A percentile compares a stretch with the other conserved stretches of the same genome.
These are phyloP conservation scores for Nymphaea thermarum DNA, from an alignment of 164 flowering plant genomes.

Conservation along the genomic window DNA sequence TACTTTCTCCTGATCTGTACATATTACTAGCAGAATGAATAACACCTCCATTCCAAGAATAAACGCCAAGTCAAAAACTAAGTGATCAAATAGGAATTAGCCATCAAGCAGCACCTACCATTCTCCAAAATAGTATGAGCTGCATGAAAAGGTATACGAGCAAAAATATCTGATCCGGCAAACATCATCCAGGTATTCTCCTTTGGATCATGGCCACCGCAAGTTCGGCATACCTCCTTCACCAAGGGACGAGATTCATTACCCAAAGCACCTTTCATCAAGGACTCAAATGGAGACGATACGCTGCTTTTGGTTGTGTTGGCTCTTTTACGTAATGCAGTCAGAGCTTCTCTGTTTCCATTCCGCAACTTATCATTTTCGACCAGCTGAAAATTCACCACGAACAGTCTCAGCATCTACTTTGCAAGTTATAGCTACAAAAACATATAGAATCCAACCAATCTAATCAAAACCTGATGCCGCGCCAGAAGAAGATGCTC, in stretches of 20 bases:
- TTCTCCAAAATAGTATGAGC: constrained; percentile 76
- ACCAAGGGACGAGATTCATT: constrained; percentile 46
- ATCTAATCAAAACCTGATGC: constrained; percentile 34
- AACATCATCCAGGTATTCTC: constrained; percentile 85
- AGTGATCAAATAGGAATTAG: neutral
- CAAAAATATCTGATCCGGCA: constrained; percentile 76
- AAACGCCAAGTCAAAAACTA: neutral
- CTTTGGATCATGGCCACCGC: constrained; percentile 65
- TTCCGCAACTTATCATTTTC: constrained; percentile 76
- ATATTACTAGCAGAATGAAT: neutral
- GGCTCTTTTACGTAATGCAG: constrained; percentile 73
- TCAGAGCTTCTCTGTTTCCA: constrained; percentile 83
- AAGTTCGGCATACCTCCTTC: constrained; percentile 70
- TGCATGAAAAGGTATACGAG: constrained; percentile 80
- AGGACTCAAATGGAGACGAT: constrained; percentile 61
- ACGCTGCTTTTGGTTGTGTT: constrained; percentile 73
- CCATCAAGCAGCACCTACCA: constrained; percentile 24
- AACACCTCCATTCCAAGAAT: neutral
- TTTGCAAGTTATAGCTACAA: neutral
- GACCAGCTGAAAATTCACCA: constrained; percentile 38
- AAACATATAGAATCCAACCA: neutral
- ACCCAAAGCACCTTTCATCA: constrained; percentile 65
- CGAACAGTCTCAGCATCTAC: neutral
- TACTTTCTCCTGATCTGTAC: constrained; percentile 60
- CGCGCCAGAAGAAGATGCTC: constrained; percentile 75